Evolutionary conservation across 164 flowering plant genomes (phyloP).

Genomic region (Nymphaea colorata): DNA sequence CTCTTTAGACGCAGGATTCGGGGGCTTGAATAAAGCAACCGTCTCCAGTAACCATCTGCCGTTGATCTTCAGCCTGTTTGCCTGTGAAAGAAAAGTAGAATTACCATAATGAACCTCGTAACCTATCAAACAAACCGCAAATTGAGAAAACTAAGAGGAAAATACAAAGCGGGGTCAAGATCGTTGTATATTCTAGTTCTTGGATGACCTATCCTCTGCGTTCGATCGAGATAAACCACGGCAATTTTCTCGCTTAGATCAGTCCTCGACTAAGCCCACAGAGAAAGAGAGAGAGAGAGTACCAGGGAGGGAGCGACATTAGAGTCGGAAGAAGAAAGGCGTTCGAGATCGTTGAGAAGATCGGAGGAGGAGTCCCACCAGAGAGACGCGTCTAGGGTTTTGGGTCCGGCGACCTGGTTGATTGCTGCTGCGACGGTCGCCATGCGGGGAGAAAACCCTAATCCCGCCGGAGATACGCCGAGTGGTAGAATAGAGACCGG

Average conservation of each 20-base stretch:
- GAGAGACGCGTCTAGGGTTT: conserved; percentile 57
- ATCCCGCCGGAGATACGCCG: no score
- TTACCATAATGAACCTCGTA: background rate
- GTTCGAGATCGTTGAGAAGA: conserved; percentile 65
- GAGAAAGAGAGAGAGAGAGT: conserved; percentile 8
- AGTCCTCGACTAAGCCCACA: background rate
- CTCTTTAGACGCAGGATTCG: conserved; percentile 49
- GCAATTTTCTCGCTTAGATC: background rate
- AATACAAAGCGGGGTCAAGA: background rate
- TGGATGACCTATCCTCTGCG: no score
- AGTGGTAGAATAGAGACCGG: no score
- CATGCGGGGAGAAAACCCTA: conserved; percentile 2
- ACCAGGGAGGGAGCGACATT: conserved; percentile 44
- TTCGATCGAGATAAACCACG: background rate
- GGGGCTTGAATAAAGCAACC: conserved; percentile 44
- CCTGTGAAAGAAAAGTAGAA: conserved; percentile 19
- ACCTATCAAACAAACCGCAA: background rate
- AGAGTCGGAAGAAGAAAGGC: conserved; percentile 28
- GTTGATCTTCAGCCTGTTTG: conserved; percentile 50
- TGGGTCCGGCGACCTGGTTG: conserved; percentile 17
- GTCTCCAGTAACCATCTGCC: conserved; percentile 66
- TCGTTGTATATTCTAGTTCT: no score
- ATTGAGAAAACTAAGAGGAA: background rate
- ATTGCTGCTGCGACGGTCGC: conserved; percentile 18
- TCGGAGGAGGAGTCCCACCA: conserved; percentile 81